These are phyloP conservation scores for Neoascochyta sp. DNA, from an alignment of 2,329 filamentous ascomycete species.

Conservation along the genomic window DNA sequence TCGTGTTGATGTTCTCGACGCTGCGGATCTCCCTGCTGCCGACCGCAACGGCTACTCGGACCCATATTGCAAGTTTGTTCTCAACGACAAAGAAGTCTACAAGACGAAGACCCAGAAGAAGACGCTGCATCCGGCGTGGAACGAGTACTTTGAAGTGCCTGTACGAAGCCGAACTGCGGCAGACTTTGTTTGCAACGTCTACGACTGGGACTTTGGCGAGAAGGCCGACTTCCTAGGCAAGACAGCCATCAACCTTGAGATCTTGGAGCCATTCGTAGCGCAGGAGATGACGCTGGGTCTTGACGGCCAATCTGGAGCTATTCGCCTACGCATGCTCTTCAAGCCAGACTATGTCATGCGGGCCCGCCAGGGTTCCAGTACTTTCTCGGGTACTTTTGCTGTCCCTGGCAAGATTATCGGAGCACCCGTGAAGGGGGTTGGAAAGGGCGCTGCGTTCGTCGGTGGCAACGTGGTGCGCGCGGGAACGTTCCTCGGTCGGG, in stretches of 20 bases:
- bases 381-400: slow-evolving; percentile 87
- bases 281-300: slow-evolving; percentile 71
- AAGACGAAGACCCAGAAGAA: slow-evolving; percentile 98
- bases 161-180: slow-evolving; percentile 81
- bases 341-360: slow-evolving; percentile 87
- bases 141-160: slow-evolving; percentile 85
- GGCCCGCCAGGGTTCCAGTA: slow-evolving; percentile 82
- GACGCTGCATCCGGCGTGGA: slow-evolving; percentile 91
- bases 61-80: slow-evolving; percentile 90
- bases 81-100: slow-evolving; percentile 85
- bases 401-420: slow-evolving; percentile 86
- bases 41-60: slow-evolving; percentile 97
- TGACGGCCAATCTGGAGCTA: slow-evolving; percentile 82
- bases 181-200: slow-evolving; percentile 78
- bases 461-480: slow-evolving; percentile 82
- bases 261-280: slow-evolving; percentile 79
- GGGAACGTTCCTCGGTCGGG: slow-evolving; percentile 83
- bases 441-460: slow-evolving; percentile 67
- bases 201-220: slow-evolving; percentile 95
- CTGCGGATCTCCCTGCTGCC: slow-evolving; percentile 79
- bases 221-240: slow-evolving; percentile 87
- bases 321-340: slow-evolving; percentile 84
- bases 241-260: slow-evolving; percentile 69
- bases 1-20: slow-evolving; percentile 89
- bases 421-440: slow-evolving; percentile 89